Base-by-base conservation (phyloP, 2,329 filamentous ascomycete species). In the Fusarium torreyae region DNA sequence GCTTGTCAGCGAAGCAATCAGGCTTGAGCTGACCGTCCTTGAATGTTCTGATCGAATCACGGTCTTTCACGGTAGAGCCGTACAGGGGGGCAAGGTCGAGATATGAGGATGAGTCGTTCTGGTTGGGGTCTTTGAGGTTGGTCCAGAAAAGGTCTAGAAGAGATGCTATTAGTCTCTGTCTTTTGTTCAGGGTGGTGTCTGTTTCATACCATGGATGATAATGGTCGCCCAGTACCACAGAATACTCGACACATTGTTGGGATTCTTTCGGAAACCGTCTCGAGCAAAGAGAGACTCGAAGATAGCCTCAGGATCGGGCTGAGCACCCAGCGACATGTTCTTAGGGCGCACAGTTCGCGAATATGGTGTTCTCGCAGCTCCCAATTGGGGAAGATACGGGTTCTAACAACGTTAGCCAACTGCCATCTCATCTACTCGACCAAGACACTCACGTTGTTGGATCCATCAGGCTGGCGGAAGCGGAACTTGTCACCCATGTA, bases 201-300 rank as follows among this genome's bases (percentile, higher is more conserved):
- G 11, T 31, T 10, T 31, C 81, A 63, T 71, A 89, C 88, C 91
- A 66, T 93, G 91, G 59, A 92, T 93, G 65, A 92, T 88, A 57
- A 93, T 87, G 20, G 89, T 91, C 0, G 91, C 91, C 88, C 89
- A 91, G 75, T 92, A 90, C 84, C 90, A 93, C 44, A 93, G 81
- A 10, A 93, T 82, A 69, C 88, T 91, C 2, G 91, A 93, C 2
- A 92, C 88, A 38, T 91, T 91, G 77, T 92, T 93, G 1, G 90
- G 90, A 65, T 92, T 89, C 72, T 84, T 84, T 62, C 81, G 83
- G 75, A 87, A 88, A 9, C 82, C 77, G 10, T 76, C 72, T 61
- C 75, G 81, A 63, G 74, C 86, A 87, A 91, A 90, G 52, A 91
- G 79, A 6, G 85, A 82, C 71, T 92, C 89, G 51, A 89, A 92